Evolutionary conservation across 257 asterid species (phyloP).

Genomic region (Craterostigma plantagineum): DNA sequence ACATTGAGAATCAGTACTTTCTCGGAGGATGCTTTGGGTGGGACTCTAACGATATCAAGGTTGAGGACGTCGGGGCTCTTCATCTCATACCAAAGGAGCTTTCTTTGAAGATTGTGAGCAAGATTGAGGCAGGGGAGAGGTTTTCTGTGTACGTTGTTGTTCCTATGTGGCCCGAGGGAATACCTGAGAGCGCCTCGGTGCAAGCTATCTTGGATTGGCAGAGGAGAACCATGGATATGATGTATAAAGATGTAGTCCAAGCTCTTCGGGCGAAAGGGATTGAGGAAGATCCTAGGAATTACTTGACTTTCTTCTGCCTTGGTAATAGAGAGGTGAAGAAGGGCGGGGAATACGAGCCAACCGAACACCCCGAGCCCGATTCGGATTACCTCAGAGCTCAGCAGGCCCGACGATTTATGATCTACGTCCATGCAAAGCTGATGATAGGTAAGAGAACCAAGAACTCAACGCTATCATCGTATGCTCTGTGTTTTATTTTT

Average conservation of each 20-base stretch:
- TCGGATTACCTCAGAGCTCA: conserved; percentile 55
- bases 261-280: conserved; percentile 49
- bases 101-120: conserved; percentile 55
- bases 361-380: conserved; percentile 56
- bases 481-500: too few species aligned
- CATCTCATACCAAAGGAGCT: conserved; percentile 72
- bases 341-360: conserved; percentile 60
- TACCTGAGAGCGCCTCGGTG: conserved; percentile 79
- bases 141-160: conserved; percentile 50
- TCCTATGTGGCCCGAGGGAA: conserved; percentile 94
- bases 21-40: conserved; percentile 66
- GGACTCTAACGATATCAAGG: conserved; percentile 34
- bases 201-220: conserved; percentile 89
- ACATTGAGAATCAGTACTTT: conserved; percentile 73
- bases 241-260: conserved; percentile 51
- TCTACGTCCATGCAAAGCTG: conserved; percentile 87
- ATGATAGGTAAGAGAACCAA: conserved; percentile 87
- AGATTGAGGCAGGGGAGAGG: conserved; percentile 75
- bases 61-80: conserved; percentile 60
- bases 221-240: conserved; percentile 67
- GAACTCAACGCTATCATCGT: too few species aligned
- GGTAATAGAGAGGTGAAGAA: conserved; percentile 69
- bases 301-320: conserved; percentile 66
- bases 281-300: conserved; percentile 59
- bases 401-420: conserved; percentile 80